These are phyloP conservation scores for Lagenaria siceraria DNA, from an alignment of 306 rosid species.

Conservation along the genomic window DNA sequence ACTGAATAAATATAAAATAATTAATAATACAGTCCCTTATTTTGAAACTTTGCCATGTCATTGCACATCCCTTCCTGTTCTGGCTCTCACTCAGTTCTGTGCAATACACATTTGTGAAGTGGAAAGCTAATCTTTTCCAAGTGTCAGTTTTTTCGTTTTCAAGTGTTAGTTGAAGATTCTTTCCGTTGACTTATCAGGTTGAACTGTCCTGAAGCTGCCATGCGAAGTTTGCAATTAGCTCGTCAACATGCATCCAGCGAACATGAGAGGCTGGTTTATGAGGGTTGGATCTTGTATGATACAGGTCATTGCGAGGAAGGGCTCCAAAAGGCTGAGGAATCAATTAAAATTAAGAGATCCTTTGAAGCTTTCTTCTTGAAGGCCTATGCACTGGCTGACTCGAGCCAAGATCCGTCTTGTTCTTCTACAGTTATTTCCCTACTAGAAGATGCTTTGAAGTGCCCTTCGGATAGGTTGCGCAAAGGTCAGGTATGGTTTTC, in stretches of 20 bases:
- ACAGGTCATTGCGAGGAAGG: conserved; percentile 90
- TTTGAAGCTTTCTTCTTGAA: conserved; percentile 88
- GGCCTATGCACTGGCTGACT: conserved; percentile 91
- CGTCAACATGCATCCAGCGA: conserved; percentile 76
- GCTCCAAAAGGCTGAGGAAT: conserved; percentile 79
- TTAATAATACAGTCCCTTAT: not conserved
- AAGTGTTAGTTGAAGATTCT: not conserved
- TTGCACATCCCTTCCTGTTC: not conserved
- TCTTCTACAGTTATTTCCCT: conserved; percentile 72
- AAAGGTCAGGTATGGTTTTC: conserved; percentile 75
- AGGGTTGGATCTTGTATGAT: conserved; percentile 91
- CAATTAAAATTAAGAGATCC: conserved; percentile 68
- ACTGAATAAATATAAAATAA: not conserved
- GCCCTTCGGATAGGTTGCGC: conserved; percentile 91
- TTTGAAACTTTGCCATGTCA: not conserved
- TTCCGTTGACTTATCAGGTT: conserved; percentile 40
- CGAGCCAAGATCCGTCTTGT: conserved; percentile 56
- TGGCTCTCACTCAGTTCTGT: not conserved
- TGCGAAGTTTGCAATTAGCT: conserved; percentile 86
- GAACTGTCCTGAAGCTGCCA: conserved; percentile 82
- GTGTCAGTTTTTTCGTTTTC: not conserved
- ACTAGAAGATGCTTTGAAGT: conserved; percentile 77
- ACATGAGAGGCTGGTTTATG: conserved; percentile 74
- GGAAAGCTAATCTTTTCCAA: not conserved
- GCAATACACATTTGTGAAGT: not conserved